Evolutionary conservation across 306 rosid genomes (phyloP).

Genomic region (Cercis canadensis): DNA sequence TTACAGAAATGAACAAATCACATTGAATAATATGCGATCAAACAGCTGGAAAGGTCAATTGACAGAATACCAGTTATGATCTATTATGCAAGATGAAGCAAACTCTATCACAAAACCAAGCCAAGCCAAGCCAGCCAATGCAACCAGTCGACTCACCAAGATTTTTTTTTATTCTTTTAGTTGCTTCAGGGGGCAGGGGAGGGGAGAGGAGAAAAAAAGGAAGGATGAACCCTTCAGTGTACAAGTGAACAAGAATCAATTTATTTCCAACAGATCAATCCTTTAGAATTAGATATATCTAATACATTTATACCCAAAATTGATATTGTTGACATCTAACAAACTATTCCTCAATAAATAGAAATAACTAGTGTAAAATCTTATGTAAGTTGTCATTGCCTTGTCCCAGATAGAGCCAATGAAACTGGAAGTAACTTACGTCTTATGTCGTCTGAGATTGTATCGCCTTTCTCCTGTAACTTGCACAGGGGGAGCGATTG

Average conservation of each 20-base stretch:
- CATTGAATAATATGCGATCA: too few relatives aligned
- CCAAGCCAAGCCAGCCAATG: conserved; percentile 20
- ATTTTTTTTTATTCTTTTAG: too few relatives aligned
- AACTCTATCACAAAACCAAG: conserved; percentile 13
- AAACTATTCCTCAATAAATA: conserved; percentile 11
- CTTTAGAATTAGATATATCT: not conserved
- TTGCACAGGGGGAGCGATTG: conserved; percentile 48
- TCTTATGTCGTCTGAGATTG: conserved; percentile 80
- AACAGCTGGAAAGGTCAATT: not conserved
- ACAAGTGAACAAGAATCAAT: conserved; percentile 19
- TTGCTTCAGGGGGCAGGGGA: too few relatives aligned
- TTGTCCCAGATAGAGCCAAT: conserved; percentile 14
- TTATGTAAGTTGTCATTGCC: conserved; percentile 16
- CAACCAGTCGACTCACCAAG: not conserved
- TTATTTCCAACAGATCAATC: conserved; percentile 14
- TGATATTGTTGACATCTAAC: conserved; percentile 17
- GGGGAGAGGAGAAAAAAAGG: too few relatives aligned
- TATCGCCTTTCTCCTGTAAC: conserved; percentile 71
- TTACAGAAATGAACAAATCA: too few relatives aligned
- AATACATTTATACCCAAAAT: conserved; percentile 19
- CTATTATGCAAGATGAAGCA: conserved; percentile 23
- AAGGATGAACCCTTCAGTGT: not conserved
- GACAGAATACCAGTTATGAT: not conserved
- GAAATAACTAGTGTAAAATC: conserved; percentile 18
- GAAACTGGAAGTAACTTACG: conserved; percentile 63